These are phyloP conservation scores for Fraxinus greggii DNA, from an alignment of 305 asterid genomes.

Conservation along the genomic window DNA sequence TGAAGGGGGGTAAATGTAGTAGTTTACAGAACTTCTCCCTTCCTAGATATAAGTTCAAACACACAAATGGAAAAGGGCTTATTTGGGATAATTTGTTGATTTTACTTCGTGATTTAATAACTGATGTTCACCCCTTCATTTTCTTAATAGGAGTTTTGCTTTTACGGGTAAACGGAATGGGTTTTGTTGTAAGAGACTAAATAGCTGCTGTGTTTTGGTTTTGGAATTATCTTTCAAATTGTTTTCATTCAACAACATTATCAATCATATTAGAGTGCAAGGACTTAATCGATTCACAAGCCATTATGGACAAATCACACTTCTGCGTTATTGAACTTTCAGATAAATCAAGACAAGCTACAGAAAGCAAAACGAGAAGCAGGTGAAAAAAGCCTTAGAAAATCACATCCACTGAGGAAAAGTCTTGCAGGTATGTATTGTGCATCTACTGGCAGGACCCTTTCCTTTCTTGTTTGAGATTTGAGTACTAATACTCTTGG, in stretches of 20 bases:
- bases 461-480: constrained; percentile 9
- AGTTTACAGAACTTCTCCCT: background rate
- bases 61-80: background rate
- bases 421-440: constrained; percentile 75
- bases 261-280: background rate
- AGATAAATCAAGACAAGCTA: constrained; percentile 41
- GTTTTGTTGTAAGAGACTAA: background rate
- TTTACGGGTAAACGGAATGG: background rate
- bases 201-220: background rate
- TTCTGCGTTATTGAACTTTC: constrained; percentile 19
- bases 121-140: background rate
- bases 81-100: background rate
- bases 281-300: background rate
- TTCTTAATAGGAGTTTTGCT: background rate
- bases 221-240: background rate
- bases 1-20: background rate
- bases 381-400: constrained; percentile 43
- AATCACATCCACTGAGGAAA: constrained; percentile 59
- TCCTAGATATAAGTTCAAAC: background rate
- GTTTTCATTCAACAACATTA: background rate
- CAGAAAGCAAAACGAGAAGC: constrained; percentile 33
- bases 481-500: constrained; percentile 18
- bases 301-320: background rate
- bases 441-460: constrained; percentile 13
- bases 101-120: background rate